phyloP scores from a whole-genome alignment of 2,329 filamentous ascomycete genomes.

The Fusarium proliferatum region DNA sequence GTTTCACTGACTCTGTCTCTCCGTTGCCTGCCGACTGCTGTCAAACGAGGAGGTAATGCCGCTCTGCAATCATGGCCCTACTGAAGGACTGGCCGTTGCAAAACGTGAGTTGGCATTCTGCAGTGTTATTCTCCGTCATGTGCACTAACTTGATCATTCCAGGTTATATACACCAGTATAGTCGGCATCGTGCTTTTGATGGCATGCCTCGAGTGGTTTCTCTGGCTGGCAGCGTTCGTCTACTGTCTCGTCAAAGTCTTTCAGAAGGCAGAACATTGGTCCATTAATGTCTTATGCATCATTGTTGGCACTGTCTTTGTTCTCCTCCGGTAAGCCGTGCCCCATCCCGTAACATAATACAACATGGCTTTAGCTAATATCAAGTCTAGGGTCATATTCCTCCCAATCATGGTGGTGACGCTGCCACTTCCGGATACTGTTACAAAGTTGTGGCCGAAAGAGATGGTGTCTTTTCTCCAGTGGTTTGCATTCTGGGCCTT shows the following conservation, averaged over 20 bases:
- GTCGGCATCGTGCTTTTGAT: slow-evolving; percentile 84
- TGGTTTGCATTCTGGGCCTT: slow-evolving; percentile 98
- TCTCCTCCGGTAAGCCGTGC: slow-evolving; percentile 71
- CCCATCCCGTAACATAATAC: too few species aligned
- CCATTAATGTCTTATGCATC: slow-evolving; percentile 80
- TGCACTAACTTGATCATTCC: not conserved
- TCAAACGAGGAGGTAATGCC: not conserved
- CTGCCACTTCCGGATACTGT: slow-evolving; percentile 82
- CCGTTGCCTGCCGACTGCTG: not conserved
- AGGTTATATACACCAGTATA: slow-evolving; percentile 89
- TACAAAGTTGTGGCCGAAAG: slow-evolving; percentile 75
- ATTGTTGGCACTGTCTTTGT: slow-evolving; percentile 80
- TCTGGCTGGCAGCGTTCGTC: slow-evolving; percentile 93
- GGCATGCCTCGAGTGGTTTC: slow-evolving; percentile 90
- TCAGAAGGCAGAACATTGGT: slow-evolving; percentile 89
- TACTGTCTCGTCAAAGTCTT: slow-evolving; percentile 93
- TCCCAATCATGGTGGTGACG: slow-evolving; percentile 95
- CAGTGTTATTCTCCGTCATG: not conserved
- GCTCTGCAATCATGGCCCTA: slow-evolving; percentile 53
- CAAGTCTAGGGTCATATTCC: slow-evolving; percentile 75
- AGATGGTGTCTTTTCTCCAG: slow-evolving; percentile 79
- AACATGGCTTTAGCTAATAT: not conserved
- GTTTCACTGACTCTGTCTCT: not conserved
- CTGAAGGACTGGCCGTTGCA: slow-evolving; percentile 63
- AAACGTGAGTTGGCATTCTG: slow-evolving; percentile 48